phyloP scores from a whole-genome alignment of 805 yeast species.

The Suhomyces pyralidae region DNA sequence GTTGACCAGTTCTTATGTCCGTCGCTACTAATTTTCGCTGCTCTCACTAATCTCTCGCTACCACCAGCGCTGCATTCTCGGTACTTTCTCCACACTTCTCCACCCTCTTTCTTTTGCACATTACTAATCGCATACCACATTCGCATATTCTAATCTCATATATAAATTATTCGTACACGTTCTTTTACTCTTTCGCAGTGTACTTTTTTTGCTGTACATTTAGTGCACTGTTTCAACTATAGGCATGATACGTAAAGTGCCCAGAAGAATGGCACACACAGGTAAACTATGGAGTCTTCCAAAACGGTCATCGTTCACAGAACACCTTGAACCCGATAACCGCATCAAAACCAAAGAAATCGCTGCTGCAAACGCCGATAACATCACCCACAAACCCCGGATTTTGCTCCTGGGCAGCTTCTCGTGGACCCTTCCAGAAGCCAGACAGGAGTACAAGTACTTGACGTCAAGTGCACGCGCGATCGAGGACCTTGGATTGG shows the following conservation, averaged over 20 bases:
- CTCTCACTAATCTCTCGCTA: neutral
- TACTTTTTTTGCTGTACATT: no score
- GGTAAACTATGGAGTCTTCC: conserved; percentile 26
- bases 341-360: conserved; percentile 20
- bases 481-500: conserved; percentile 57
- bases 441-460: conserved; percentile 49
- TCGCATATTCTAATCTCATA: no score
- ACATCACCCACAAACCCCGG: conserved; percentile 36
- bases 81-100: neutral
- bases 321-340: conserved; percentile 27
- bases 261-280: neutral
- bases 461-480: conserved; percentile 61
- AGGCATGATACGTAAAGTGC: neutral
- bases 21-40: neutral
- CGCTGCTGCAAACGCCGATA: conserved; percentile 29
- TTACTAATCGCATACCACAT: no score
- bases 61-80: neutral
- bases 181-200: no score
- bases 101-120: neutral
- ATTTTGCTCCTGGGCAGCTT: conserved; percentile 57
- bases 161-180: no score
- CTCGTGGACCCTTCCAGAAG: conserved; percentile 70
- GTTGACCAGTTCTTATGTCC: neutral
- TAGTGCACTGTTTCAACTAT: neutral
- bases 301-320: conserved; percentile 28